Percentiles rank a stretch among this genome's conserved stretches.
Evolutionary conservation across 2,329 filamentous ascomycete species (phyloP).

Genomic region (Amylocarpus encephaloides): DNA sequence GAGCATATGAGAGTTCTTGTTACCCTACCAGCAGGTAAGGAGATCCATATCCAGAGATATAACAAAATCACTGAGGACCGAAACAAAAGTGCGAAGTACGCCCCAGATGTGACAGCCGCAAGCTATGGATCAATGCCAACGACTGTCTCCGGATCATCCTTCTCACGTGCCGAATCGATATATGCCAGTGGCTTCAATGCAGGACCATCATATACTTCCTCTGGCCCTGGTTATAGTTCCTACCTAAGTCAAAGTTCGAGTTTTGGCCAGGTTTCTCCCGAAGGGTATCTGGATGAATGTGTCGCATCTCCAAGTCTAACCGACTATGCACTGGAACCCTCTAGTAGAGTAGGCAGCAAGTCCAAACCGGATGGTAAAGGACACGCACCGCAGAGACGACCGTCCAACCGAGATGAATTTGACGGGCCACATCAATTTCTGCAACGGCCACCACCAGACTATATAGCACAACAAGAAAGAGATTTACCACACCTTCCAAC

Average conservation of each 20-base stretch:
- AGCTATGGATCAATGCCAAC: conserved; percentile 26
- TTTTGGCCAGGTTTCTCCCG: conserved; percentile 31
- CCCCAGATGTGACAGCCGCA: conserved; percentile 20
- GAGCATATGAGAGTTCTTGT: conserved; percentile 24
- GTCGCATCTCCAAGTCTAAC: conserved; percentile 52
- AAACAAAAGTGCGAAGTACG: conserved; percentile 27
- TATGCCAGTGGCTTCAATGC: conserved; percentile 29
- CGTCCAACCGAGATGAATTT: conserved; percentile 82
- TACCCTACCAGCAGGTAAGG: conserved; percentile 31
- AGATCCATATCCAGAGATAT: conserved; percentile 11
- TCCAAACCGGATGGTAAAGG: conserved; percentile 43
- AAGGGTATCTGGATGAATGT: conserved; percentile 34
- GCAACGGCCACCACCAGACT: conserved; percentile 62
- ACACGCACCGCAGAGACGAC: conserved; percentile 52
- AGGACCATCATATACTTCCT: conserved; percentile 24
- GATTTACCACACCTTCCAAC: conserved; percentile 78
- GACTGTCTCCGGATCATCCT: conserved; percentile 16
- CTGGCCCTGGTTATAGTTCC: conserved; percentile 26
- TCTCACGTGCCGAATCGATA: conserved; percentile 24
- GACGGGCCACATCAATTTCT: conserved; percentile 81
- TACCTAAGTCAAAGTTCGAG: conserved; percentile 26
- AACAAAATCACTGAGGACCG: conserved; percentile 24
- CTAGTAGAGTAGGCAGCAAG: conserved; percentile 38
- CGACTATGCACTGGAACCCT: conserved; percentile 54
- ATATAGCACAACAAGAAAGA: conserved; percentile 69